phyloP scores from a whole-genome alignment of 176 grass and related monocot species.

The Lolium multiflorum region DNA sequence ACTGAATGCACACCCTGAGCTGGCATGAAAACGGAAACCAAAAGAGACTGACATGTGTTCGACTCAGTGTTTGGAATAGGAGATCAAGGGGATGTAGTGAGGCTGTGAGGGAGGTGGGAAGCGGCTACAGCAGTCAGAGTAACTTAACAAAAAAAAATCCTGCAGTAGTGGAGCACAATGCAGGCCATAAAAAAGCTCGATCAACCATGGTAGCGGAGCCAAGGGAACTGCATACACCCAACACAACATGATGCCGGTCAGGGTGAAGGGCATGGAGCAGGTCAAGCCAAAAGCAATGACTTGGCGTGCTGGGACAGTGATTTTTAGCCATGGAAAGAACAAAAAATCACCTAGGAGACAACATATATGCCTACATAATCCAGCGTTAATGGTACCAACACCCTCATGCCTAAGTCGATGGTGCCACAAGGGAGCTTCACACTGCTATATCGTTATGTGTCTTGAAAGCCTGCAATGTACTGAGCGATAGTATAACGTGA shows the following conservation, averaged over 20 bases:
- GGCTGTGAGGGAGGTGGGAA: not conserved
- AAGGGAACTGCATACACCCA: not conserved
- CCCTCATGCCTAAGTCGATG: constrained; percentile 3
- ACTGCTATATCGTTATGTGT: constrained; percentile 4
- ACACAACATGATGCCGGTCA: not conserved
- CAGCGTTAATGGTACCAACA: not conserved
- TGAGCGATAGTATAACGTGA: not conserved
- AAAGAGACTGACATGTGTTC: not conserved
- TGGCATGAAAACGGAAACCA: not conserved
- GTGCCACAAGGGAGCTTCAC: constrained; percentile 3
- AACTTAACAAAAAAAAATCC: not conserved
- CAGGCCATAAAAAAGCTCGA: not conserved
- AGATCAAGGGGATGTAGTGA: not conserved
- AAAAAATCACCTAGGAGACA: not conserved
- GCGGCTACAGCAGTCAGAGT: not conserved
- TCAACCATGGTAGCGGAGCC: not conserved
- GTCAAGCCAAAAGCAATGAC: not conserved
- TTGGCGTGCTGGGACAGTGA: not conserved
- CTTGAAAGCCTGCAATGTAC: constrained; percentile 2
- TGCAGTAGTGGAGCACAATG: not conserved
- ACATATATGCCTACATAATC: constrained; percentile 4
- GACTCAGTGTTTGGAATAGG: not conserved
- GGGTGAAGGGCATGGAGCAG: not conserved
- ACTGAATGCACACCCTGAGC: not conserved
- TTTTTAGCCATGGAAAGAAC: constrained; percentile 9